Percentiles rank a stretch among this genome's conserved stretches.
Conservation (phyloP, 202 grass and related monocot genomes). For the Hordeum pubiflorum region DNA sequence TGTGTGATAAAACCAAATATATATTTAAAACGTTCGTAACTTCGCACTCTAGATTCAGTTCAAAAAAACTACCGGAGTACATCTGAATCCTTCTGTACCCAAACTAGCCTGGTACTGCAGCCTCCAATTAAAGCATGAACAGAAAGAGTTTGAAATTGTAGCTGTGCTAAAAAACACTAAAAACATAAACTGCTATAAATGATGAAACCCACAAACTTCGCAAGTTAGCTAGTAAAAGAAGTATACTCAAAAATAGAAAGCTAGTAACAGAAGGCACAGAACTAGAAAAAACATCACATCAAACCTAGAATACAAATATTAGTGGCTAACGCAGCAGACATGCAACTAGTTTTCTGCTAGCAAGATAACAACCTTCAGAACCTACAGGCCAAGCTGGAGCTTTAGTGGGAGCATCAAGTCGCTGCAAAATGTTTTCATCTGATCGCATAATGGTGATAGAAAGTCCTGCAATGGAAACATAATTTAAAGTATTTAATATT, state of each 20-base stretch:
- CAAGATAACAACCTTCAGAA: slow-evolving; percentile 62
- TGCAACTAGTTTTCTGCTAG: neutral
- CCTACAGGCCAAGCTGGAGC: slow-evolving; percentile 91
- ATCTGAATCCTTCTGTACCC: neutral
- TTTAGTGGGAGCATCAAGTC: slow-evolving; percentile 88
- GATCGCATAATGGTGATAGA: slow-evolving; percentile 94
- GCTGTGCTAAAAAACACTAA: neutral
- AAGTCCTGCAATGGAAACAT: slow-evolving; percentile 52
- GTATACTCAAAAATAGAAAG: too few species aligned
- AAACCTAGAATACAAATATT: neutral
- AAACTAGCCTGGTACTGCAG: neutral
- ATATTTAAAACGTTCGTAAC: neutral
- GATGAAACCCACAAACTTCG: neutral
- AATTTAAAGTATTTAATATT: neutral
- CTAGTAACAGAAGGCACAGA: neutral
- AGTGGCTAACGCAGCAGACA: neutral
- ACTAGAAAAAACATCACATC: neutral
- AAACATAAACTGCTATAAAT: neutral
- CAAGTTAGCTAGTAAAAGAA: neutral
- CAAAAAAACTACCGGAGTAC: neutral
- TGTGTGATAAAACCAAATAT: neutral
- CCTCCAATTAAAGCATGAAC: neutral
- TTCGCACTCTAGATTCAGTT: neutral
- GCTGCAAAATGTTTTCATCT: slow-evolving; percentile 64
- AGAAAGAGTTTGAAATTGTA: neutral